Base-by-base conservation (phyloP, 1,139 yeast genomes). In the Suhomyces taliae region DNA sequence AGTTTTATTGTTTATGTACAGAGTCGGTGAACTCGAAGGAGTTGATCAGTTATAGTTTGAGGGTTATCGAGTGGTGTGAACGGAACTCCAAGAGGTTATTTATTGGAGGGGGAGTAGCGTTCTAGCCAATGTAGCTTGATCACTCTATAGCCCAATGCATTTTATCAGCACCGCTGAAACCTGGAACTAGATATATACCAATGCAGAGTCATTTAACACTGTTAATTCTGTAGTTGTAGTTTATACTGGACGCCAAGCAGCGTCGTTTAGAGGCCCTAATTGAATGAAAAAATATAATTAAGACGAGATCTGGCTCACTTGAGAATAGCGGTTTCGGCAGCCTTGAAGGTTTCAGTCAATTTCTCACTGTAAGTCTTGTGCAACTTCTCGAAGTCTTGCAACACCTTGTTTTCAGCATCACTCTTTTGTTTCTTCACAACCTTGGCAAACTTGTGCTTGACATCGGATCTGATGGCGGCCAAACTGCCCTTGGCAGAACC, bases 321-420 rank as follows among this genome's bases (percentile, higher is more conserved):
- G 49, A 68, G 54, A 29, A 74, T 66, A 35, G 75, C 69, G 58
- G 79, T 78, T 61, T 85, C 90, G 3, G 83, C 82, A 33, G 72
- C 71, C 62, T 86, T 87, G 59, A 78, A 78, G 15, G 77, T 73
- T 4, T 81, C 83, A 36, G 72, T 68, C 44, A 90, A 70, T 59
- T 83, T 83, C 24, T 76, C 82, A 12, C 74, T 65, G 63, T 82
- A 87, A 29, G 74, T 73, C 61, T 88, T 89, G 63, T 83, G 87
- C 29, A 85, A 54, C 53, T 79, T 79, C 57, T 90, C 97, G 44
- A 87, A 76, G 37, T 83, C 83, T 35, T 71, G 72, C 41, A 78
- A 73, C 32, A 78, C 65, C 55, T 79, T 81, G 50, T 72, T 75
- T 40, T 84, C 79, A 27, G 69, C 64, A 58, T 85, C 89, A 50